Evolutionary conservation across 352 stramenopile genomes (phyloP), one percentile per base, ranked within the genome.

Genomic region (Halophytophthora batemanensis): DNA sequence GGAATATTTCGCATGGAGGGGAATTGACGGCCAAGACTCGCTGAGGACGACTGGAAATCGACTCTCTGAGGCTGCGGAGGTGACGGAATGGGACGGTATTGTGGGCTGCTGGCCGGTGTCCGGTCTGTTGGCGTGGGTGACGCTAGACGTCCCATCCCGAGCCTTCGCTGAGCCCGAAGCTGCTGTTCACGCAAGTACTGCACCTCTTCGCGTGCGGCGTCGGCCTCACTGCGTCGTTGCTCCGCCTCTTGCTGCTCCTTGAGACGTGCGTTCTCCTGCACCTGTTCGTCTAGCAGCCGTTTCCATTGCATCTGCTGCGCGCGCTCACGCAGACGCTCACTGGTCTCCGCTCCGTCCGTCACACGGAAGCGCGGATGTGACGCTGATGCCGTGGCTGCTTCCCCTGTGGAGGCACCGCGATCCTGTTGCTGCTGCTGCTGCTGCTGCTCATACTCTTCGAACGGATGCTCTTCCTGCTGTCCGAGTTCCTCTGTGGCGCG

Each of bases 271-370:
- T 92, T 90, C 18, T 92, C 81, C 29, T 77, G 68, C 47, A 90
- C 68, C 44, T 92, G 81, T 28, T 87, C 78, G 45, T 92, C 81
- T 53, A 92, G 56, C 1, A 86, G 45, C 13, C 70, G 56, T 36
- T 67, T 78, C 81, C 77, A 89, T 52, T 88, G 77, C 44, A 92
- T 62, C 50, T 89, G 72, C 50, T 87, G 77, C 13, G 74, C 71
- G 35, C 76, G 74, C 53, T 88, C 81, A 0, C 73, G 59, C 41
- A 84, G 50, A 7, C 81, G 69, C 11, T 89, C 61, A n/a, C 60
- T 76, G 14, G 72, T 45, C n/a, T 74, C 62, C 23, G 66, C 61
- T 46, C 84, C 58, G 45, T 88, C 78, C 0, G 56, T 81, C 19
- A 86, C 68, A 17, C 77, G 74, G 42, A 90, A 88, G 17, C 78